Conservation (phyloP, 1,139 yeast genomes). For the Torulaspora pretoriensis region DNA sequence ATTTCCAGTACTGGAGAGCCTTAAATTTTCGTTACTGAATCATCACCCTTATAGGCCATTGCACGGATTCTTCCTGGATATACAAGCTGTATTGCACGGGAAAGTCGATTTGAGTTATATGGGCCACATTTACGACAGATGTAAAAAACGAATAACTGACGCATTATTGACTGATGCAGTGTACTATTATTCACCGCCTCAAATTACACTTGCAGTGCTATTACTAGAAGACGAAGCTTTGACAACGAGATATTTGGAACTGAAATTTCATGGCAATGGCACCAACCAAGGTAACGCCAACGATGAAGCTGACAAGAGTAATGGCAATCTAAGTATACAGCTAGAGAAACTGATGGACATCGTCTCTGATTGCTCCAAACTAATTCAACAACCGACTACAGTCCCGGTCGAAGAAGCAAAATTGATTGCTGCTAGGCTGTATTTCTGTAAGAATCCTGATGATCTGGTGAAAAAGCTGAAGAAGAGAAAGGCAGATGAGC, state of each 20-base stretch:
- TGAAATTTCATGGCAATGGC: slow-evolving; percentile 43
- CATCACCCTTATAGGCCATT: slow-evolving; percentile 87
- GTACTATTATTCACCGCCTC: slow-evolving; percentile 87
- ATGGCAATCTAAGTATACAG: slow-evolving; percentile 23
- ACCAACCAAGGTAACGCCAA: slow-evolving; percentile 8
- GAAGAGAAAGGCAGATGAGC: slow-evolving; percentile 22
- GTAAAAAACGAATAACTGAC: slow-evolving; percentile 60
- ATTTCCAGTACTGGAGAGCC: slow-evolving; percentile 65
- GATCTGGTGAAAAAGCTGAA: slow-evolving; percentile 39
- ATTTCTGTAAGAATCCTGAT: slow-evolving; percentile 57
- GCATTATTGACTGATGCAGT: slow-evolving; percentile 69
- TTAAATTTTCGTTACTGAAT: slow-evolving; percentile 73
- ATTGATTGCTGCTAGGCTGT: slow-evolving; percentile 57
- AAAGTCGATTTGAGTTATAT: slow-evolving; percentile 37
- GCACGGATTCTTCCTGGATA: slow-evolving; percentile 87
- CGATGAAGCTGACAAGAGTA: slow-evolving; percentile 13
- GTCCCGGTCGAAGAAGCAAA: slow-evolving; percentile 61
- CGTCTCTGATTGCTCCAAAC: slow-evolving; percentile 48
- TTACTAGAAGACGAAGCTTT: slow-evolving; percentile 61
- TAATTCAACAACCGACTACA: slow-evolving; percentile 42
- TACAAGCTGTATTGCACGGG: slow-evolving; percentile 58
- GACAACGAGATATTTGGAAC: slow-evolving; percentile 59
- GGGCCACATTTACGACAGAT: slow-evolving; percentile 58
- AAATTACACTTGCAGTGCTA: slow-evolving; percentile 84
- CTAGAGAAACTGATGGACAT: slow-evolving; percentile 45